Conservation (phyloP, 148 eudicot genomes). For the Silene latifolia region DNA sequence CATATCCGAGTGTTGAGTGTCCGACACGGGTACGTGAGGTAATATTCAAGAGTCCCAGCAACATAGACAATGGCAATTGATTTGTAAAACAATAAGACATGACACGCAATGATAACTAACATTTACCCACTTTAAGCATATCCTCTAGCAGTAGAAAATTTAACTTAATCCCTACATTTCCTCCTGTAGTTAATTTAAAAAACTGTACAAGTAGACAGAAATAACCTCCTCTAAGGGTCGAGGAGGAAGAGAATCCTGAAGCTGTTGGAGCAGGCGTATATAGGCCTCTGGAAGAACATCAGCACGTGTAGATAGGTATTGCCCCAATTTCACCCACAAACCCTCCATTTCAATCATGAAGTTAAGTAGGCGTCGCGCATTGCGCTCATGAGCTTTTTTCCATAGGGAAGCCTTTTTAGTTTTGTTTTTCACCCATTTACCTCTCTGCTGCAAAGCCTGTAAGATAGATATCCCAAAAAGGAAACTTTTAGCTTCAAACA, state of each 20-base stretch:
- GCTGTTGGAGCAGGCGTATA: conserved; percentile 67
- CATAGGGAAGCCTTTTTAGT: conserved; percentile 63
- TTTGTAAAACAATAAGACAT: not conserved
- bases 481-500: conserved; percentile 10
- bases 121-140: not conserved
- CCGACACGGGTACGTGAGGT: too few species aligned
- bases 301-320: conserved; percentile 96
- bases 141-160: not conserved
- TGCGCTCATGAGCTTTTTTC: conserved; percentile 92
- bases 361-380: conserved; percentile 82
- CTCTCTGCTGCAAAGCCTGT: conserved; percentile 83
- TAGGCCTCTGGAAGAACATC: conserved; percentile 97
- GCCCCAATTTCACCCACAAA: conserved; percentile 97
- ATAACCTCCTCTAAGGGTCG: conserved; percentile 80
- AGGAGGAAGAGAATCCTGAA: conserved; percentile 98
- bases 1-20: too few species aligned
- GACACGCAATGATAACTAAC: conserved; percentile 2
- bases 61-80: too few species aligned
- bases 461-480: conserved; percentile 13
- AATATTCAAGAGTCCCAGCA: too few species aligned
- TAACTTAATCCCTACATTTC: conserved; percentile 2
- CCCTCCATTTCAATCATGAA: conserved; percentile 87
- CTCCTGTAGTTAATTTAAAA: conserved; percentile 3
- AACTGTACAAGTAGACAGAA: conserved; percentile 15
- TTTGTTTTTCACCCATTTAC: conserved; percentile 66